Evolutionary conservation across 179 eudicot species (phyloP), one percentile per base, ranked within the genome.

Genomic region (Beta corolliflora): DNA sequence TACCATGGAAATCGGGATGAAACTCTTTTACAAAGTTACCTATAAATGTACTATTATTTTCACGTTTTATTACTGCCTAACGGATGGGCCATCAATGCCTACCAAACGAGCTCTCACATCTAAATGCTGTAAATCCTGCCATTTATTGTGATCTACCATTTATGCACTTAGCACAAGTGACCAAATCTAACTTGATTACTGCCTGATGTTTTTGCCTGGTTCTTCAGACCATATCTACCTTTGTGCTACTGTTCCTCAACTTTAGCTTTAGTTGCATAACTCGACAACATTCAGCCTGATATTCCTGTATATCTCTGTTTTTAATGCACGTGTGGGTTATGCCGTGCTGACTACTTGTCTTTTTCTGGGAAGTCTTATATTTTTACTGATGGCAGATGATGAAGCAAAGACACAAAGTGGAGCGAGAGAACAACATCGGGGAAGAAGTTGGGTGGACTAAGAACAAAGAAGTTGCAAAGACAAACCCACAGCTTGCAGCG

Each of bases 391-490:
- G 44, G 21, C 89, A 95, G 99, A 91, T 92, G 97, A 95, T 95
- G 99, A 94, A 92, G 89, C 87, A 95, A 80, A 91, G 99, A 88
- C 99, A 95, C 87, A 95, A 95, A 88, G 82, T 95, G 59, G 99
- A 95, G 90, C 91, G 92, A 81, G 99, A 94, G 83, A 89, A 88
- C 83, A 91, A 88, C 46, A 88, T 95, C 23, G 99, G 99, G 77
- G 99, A 94, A 79, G 99, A 95, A 90, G 87, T 92, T 65, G 99
- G 99, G 63, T 91, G 98, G 99, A 88, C 99, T 4, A 95, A 95
- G 89, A 95, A 95, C 86, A 84, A 84, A 86, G 97, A 94, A 86
- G 91, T 80, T 67, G 99, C 99, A 68, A 95, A 95, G 90, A 71
- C 69, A 13, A 92, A 94, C 85, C 97, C 98, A 73, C 86, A 94